phyloP scores from a whole-genome alignment of 2,329 filamentous ascomycete species.

The Cordyceps militaris region DNA sequence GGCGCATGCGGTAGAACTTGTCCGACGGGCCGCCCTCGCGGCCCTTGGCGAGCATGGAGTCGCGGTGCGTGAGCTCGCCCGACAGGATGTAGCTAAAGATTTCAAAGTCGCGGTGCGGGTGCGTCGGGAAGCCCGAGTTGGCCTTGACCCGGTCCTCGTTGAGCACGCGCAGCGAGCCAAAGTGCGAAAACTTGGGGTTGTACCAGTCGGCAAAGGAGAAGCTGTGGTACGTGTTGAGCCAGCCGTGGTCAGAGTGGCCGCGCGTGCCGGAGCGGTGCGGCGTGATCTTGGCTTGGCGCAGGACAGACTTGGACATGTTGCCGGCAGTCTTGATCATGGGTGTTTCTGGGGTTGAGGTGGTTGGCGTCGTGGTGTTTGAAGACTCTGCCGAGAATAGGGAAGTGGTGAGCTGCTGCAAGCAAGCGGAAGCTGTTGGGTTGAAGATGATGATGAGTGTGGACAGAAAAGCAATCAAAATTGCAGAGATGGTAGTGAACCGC shows the following conservation, averaged over 20 bases:
- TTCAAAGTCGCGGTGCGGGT: slow-evolving; percentile 79
- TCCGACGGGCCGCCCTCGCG: slow-evolving; percentile 52
- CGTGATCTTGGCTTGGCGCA: slow-evolving; percentile 63
- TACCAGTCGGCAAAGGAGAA: slow-evolving; percentile 74
- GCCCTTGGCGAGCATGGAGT: slow-evolving; percentile 72
- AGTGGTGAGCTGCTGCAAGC: slow-evolving; percentile 18
- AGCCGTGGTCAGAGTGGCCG: slow-evolving; percentile 75
- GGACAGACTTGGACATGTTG: slow-evolving; percentile 52
- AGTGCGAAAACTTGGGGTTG: slow-evolving; percentile 59
- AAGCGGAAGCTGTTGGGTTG: slow-evolving; percentile 20
- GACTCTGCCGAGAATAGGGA: slow-evolving; percentile 11
- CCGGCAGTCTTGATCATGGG: slow-evolving; percentile 31
- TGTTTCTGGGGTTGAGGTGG: neutral
- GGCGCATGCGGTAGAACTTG: slow-evolving; percentile 62
- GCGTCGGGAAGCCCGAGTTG: slow-evolving; percentile 72
- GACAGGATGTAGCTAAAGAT: slow-evolving; percentile 85
- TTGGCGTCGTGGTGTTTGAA: slow-evolving; percentile 7
- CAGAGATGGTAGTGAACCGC: slow-evolving; percentile 25
- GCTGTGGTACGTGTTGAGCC: slow-evolving; percentile 81
- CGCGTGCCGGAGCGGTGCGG: slow-evolving; percentile 65
- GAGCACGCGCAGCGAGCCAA: slow-evolving; percentile 73
- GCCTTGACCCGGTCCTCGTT: slow-evolving; percentile 80
- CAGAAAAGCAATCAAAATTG: slow-evolving; percentile 30
- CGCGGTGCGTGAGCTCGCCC: slow-evolving; percentile 80
- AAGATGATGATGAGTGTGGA: slow-evolving; percentile 30